Conservation (phyloP, 2,329 filamentous ascomycete species). For the Fusarium concolor region DNA sequence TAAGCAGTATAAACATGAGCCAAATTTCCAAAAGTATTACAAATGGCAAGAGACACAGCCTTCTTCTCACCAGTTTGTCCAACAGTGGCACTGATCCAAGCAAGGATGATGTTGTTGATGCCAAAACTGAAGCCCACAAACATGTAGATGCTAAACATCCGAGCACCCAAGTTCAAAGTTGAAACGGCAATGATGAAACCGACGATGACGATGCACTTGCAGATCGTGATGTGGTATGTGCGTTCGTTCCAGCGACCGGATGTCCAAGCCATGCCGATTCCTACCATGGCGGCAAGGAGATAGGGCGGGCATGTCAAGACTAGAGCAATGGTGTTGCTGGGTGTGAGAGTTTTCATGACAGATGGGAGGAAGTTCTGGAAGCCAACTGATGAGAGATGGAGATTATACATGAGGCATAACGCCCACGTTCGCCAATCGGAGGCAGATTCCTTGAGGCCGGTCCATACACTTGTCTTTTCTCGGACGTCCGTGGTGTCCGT, state of each 20-base stretch:
- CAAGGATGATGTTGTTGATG: slow-evolving; percentile 58
- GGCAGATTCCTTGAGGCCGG: slow-evolving; percentile 41
- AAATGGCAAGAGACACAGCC: slow-evolving; percentile 30
- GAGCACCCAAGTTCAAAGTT: slow-evolving; percentile 36
- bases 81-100: slow-evolving; percentile 53
- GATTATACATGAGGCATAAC: slow-evolving; percentile 45
- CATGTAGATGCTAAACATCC: slow-evolving; percentile 50
- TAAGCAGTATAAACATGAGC: slow-evolving; percentile 34
- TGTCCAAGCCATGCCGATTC: slow-evolving; percentile 38
- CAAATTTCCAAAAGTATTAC: slow-evolving; percentile 32
- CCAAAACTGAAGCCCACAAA: slow-evolving; percentile 55
- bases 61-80: slow-evolving; percentile 62
- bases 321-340: slow-evolving; percentile 59
- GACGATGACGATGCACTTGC: slow-evolving; percentile 54
- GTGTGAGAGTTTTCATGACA: slow-evolving; percentile 60
- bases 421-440: slow-evolving; percentile 47
- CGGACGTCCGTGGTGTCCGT: slow-evolving; percentile 44
- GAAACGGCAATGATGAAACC: slow-evolving; percentile 42
- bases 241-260: slow-evolving; percentile 59
- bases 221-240: slow-evolving; percentile 18
- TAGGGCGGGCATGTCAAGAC: slow-evolving; percentile 63
- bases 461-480: slow-evolving; percentile 54
- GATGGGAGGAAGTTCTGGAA: slow-evolving; percentile 49
- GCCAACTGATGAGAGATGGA: slow-evolving; percentile 41
- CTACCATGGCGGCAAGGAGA: slow-evolving; percentile 53